A percentile compares a stretch with the other conserved stretches of the same genome.
phyloP scores from a whole-genome alignment of 257 asterid genomes.

The Nicotiana paniculata region DNA sequence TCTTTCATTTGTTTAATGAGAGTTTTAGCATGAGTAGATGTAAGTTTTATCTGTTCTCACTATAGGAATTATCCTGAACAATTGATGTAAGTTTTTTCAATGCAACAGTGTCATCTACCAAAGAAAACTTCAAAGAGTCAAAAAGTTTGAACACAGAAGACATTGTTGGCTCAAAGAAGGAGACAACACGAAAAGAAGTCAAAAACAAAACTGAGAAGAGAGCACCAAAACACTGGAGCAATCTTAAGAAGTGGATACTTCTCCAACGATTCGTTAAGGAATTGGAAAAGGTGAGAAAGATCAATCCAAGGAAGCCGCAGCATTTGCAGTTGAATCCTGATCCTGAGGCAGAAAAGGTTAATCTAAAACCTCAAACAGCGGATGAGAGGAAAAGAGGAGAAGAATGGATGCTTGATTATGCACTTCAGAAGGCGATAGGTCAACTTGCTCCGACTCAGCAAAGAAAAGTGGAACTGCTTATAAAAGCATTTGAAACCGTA shows the following conservation, averaged over 20 bases:
- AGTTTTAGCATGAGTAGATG: neutral
- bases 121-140: slow-evolving; percentile 9
- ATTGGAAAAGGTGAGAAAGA: slow-evolving; percentile 68
- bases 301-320: slow-evolving; percentile 48
- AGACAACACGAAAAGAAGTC: slow-evolving; percentile 16
- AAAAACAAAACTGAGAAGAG: slow-evolving; percentile 41
- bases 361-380: slow-evolving; percentile 47
- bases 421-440: slow-evolving; percentile 80
- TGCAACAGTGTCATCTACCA: slow-evolving; percentile 19
- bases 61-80: neutral
- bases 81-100: neutral
- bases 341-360: slow-evolving; percentile 57
- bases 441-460: slow-evolving; percentile 94
- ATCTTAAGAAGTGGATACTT: slow-evolving; percentile 88
- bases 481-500: slow-evolving; percentile 90
- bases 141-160: slow-evolving; percentile 3
- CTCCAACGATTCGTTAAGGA: slow-evolving; percentile 80
- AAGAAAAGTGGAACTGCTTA: slow-evolving; percentile 72
- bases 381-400: slow-evolving; percentile 66
- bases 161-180: slow-evolving; percentile 10
- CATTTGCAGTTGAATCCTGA: slow-evolving; percentile 43
- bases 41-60: neutral
- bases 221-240: slow-evolving; percentile 90
- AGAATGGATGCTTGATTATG: slow-evolving; percentile 98
- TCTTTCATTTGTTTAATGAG: neutral